These are phyloP conservation scores for Globisporangium nodosum DNA, from an alignment of 352 stramenopile species.

Conservation along the genomic window DNA sequence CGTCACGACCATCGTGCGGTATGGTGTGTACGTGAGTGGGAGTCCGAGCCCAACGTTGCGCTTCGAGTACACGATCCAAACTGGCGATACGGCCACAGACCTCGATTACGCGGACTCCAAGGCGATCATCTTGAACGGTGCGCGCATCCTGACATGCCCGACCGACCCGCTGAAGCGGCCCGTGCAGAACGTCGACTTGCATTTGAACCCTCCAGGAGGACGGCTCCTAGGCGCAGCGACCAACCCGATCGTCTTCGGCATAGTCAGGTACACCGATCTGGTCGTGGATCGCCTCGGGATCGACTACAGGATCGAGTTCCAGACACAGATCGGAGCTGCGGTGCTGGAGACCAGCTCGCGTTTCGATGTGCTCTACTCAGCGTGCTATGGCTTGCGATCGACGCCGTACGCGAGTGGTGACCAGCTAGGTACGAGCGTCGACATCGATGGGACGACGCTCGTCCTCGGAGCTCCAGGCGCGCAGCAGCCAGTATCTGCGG, in stretches of 20 bases:
- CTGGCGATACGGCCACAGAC: constrained; percentile 52
- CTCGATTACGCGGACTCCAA: constrained; percentile 62
- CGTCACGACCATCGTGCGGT: constrained; percentile 44
- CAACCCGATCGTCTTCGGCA: constrained; percentile 55
- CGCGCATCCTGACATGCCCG: constrained; percentile 64
- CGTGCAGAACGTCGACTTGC: constrained; percentile 55
- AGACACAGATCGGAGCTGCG: constrained; percentile 28
- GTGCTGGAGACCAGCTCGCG: constrained; percentile 39
- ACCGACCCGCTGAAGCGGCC: constrained; percentile 23
- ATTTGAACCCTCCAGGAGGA: constrained; percentile 73
- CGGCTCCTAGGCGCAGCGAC: constrained; percentile 30
- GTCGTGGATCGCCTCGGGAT: constrained; percentile 68
- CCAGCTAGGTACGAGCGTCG: constrained; percentile 52
- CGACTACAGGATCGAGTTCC: constrained; percentile 61
- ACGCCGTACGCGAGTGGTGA: constrained; percentile 53
- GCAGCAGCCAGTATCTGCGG: constrained; percentile 48
- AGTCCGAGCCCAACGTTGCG: constrained; percentile 39
- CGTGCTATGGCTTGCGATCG: constrained; percentile 61
- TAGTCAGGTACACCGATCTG: constrained; percentile 58
- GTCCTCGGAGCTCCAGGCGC: constrained; percentile 60
- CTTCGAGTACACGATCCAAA: constrained; percentile 75
- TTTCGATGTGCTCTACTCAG: constrained; percentile 72
- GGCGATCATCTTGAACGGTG: constrained; percentile 58
- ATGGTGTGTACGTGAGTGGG: constrained; percentile 51
- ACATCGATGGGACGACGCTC: constrained; percentile 59